Evolutionary conservation across 2,329 filamentous ascomycete species (phyloP), one percentile per base, ranked within the genome.

Genomic region (Alternaria brassicicola): DNA sequence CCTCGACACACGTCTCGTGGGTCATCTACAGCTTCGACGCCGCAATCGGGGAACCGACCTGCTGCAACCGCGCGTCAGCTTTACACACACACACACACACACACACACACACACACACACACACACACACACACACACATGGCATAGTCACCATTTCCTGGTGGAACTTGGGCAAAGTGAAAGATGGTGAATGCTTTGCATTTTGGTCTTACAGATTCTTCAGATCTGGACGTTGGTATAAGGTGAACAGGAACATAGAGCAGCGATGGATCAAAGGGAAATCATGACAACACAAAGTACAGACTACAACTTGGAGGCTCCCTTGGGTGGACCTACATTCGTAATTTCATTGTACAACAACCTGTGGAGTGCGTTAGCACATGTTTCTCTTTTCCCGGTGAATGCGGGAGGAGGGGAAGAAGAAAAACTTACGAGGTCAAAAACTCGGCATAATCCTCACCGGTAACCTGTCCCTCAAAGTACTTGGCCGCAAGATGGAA

Each of bases 401-500:
- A 36, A 5, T 36, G 39, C 23, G 21, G 7, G n/a, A 25, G 9
- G 12, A 28, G 17, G 21, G 23, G 7, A 12, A 19, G 17, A 10
- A 17, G 31, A 33, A 5, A 53, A 54, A 81, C 89, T 84, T 83
- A 92, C 88, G 84, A 83, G 64, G 92, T 97, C 82, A 99, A 80
- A 82, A 98, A 98, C 79, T 99, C 95, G 12, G 93, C 93, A 78
- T 98, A 98, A 68, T 97, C 93, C 83, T 98, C 95, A 55, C 95
- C 95, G 3, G 94, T 98, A 57, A 98, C 90, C 84, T 99, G 95
- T 43, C 87, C 83, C 31, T 91, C 88, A 75, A 98, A 97, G 81
- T 98, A 98, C 80, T 96, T 89, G 1, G 92, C 92, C 1, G 95
- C 95, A 52, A 97, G 85, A 59, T 89, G 87, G 82, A 85, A 97